A percentile compares a stretch with the other conserved stretches of the same genome.
phyloP scores from a whole-genome alignment of 2,329 filamentous ascomycete genomes.

The Paracoccidioides brasiliensis region DNA sequence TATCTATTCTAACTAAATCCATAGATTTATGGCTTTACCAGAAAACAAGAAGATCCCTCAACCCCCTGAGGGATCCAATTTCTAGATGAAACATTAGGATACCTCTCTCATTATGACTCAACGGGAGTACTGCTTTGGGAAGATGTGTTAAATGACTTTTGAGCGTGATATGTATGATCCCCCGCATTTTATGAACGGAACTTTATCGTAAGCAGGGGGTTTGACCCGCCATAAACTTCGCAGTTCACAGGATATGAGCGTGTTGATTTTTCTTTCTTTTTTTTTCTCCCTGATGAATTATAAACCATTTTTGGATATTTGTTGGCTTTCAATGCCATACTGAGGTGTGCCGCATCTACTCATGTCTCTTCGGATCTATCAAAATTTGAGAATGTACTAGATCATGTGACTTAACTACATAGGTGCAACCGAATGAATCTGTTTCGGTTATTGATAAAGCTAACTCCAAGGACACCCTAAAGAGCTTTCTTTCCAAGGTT shows the following conservation, averaged over 20 bases:
- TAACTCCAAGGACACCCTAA: too few species aligned
- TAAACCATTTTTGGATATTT: not conserved
- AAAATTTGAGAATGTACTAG: too few species aligned
- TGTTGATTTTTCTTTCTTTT: not conserved
- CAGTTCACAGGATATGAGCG: not conserved
- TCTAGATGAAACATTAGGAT: conserved; percentile 14
- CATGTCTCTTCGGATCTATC: too few species aligned
- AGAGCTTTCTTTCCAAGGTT: not conserved
- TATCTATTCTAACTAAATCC: conserved; percentile 2
- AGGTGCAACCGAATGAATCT: too few species aligned
- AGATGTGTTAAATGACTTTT: conserved; percentile 18
- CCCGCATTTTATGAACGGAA: not conserved
- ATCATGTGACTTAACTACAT: too few species aligned
- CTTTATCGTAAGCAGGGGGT: not conserved
- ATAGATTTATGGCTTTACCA: conserved; percentile 82
- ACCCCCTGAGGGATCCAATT: conserved; percentile 70
- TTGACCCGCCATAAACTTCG: not conserved
- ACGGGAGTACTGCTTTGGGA: not conserved
- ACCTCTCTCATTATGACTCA: not conserved
- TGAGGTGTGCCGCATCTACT: too few species aligned
- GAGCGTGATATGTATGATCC: not conserved
- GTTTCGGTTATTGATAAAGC: not conserved
- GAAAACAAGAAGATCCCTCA: conserved; percentile 92
- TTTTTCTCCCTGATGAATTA: too few species aligned
- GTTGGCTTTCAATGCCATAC: too few species aligned